A percentile compares a stretch with the other conserved stretches of the same genome.
These are phyloP conservation scores for Arthroderma sp. DNA, from an alignment of 2,329 filamentous ascomycete genomes.

Conservation along the genomic window DNA sequence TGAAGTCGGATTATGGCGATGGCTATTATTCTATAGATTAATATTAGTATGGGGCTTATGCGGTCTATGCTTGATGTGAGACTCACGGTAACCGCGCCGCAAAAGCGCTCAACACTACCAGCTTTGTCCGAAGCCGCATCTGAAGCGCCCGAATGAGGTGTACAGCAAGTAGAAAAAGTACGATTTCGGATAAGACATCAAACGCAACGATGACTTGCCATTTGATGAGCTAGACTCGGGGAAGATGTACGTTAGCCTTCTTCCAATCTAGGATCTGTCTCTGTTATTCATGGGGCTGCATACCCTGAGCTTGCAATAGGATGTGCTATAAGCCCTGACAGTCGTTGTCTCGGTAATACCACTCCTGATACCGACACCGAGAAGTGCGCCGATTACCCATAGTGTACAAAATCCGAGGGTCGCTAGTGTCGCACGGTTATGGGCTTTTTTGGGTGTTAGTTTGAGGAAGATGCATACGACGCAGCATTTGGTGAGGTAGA, in stretches of 20 bases:
- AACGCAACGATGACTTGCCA: conserved; percentile 28
- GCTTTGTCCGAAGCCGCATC: conserved; percentile 25
- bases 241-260: neutral
- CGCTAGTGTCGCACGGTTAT: conserved; percentile 27
- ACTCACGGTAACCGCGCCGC: conserved; percentile 29
- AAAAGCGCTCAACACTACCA: conserved; percentile 25
- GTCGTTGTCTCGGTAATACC: conserved; percentile 5
- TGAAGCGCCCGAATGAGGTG: conserved; percentile 23
- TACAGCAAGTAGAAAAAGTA: conserved; percentile 23
- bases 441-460: conserved; percentile 33
- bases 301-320: conserved; percentile 2
- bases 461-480: conserved; percentile 35
- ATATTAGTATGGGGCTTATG: conserved; percentile 5
- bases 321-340: neutral
- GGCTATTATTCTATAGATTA: conserved; percentile 24
- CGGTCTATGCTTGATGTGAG: neutral
- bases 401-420: conserved; percentile 28
- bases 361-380: conserved; percentile 34
- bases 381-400: conserved; percentile 30
- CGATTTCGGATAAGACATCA: conserved; percentile 27
- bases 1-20: conserved; percentile 28
- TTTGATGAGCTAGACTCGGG: conserved; percentile 18
- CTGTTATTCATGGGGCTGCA: neutral
- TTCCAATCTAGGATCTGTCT: too few relatives aligned
- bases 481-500: conserved; percentile 34